These are phyloP conservation scores for Cordyceps farinosa DNA, from an alignment of 2,329 filamentous ascomycete genomes.

Conservation along the genomic window DNA sequence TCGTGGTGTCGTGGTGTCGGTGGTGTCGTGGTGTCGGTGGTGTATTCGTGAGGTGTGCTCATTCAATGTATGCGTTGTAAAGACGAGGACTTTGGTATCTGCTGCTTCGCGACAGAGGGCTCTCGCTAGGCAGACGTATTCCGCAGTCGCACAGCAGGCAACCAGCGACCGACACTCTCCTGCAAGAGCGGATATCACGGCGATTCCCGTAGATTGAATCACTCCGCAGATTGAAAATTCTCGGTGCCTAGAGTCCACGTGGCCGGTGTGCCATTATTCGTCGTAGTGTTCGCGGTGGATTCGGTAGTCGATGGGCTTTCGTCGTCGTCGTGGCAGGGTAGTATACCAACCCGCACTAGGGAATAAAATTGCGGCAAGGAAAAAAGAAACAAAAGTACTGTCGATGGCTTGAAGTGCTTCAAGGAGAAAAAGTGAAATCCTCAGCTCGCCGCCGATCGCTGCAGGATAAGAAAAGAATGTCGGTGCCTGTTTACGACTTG, in stretches of 20 bases:
- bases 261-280: background rate
- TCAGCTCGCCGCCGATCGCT: background rate
- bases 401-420: background rate
- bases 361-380: too few species aligned
- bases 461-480: background rate
- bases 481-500: background rate
- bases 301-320: background rate
- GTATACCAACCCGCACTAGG: too few species aligned
- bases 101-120: background rate
- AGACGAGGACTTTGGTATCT: background rate
- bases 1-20: background rate
- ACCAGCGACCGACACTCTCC: background rate
- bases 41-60: background rate
- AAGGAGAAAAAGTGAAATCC: background rate
- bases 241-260: slow-evolving; percentile 7
- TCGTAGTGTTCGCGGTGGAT: background rate
- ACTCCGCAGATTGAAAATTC: background rate
- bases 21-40: background rate
- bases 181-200: background rate
- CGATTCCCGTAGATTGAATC: background rate
- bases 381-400: too few species aligned
- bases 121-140: slow-evolving; percentile 7
- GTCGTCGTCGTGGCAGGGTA: background rate
- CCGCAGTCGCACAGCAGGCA: background rate
- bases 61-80: background rate